Conservation (phyloP, 2,329 filamentous ascomycete genomes). For the Cladophialophora yegresii region DNA sequence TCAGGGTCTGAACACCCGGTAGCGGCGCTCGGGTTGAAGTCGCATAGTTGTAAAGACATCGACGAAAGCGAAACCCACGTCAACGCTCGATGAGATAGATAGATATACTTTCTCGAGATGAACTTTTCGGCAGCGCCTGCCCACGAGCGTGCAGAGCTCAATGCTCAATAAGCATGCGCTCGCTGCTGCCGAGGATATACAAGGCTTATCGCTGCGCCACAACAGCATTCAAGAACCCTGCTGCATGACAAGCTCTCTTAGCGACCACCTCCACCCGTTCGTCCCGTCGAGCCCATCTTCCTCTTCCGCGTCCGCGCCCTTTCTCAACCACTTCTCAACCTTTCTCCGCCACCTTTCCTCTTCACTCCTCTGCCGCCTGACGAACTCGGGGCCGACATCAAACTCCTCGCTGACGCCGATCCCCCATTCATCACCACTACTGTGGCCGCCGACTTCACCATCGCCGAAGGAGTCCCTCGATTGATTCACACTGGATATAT, state of each 20-base stretch:
- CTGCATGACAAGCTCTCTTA: conserved; percentile 31
- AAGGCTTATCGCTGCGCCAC: neutral
- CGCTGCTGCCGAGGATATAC: neutral
- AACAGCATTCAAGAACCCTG: conserved; percentile 7
- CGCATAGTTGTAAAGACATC: neutral
- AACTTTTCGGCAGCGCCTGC: neutral
- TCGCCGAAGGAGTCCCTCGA: conserved; percentile 34
- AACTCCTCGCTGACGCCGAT: conserved; percentile 96
- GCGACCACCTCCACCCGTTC: conserved; percentile 72
- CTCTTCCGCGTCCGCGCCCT: conserved; percentile 44
- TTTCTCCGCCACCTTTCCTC: conserved; percentile 88
- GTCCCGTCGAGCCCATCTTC: conserved; percentile 51
- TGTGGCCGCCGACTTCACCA: conserved; percentile 38
- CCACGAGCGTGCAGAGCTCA: neutral
- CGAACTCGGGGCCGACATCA: conserved; percentile 92
- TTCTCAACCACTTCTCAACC: conserved; percentile 78
- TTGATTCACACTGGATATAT: conserved; percentile 23
- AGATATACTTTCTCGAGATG: neutral
- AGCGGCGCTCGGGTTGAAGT: neutral
- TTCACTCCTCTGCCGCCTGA: conserved; percentile 83
- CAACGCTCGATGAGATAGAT: neutral
- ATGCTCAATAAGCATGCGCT: neutral
- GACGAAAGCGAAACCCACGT: neutral
- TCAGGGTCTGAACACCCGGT: neutral
- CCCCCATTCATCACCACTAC: conserved; percentile 66